phyloP scores from a whole-genome alignment of 345 rosid genomes.

The Acer yangbiense region DNA sequence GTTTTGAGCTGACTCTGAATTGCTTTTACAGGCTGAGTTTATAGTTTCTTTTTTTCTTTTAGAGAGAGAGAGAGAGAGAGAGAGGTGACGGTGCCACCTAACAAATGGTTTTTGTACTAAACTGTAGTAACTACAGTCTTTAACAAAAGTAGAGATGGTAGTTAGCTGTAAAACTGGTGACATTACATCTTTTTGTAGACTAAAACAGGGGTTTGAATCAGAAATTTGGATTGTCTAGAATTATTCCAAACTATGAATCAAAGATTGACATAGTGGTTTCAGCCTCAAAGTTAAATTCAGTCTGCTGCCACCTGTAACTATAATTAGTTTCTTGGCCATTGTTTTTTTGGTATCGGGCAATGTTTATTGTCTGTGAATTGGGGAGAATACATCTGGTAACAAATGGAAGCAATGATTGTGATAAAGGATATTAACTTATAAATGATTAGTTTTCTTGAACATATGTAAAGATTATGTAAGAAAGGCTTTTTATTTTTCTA shows the following conservation, averaged over 20 bases:
- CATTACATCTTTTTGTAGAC: not conserved
- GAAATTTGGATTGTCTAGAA: not conserved
- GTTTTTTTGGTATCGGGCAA: not conserved
- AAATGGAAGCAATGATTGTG: slow-evolving; percentile 1
- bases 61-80: too few species aligned
- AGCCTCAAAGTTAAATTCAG: not conserved
- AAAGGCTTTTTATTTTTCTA: not conserved
- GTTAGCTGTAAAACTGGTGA: not conserved
- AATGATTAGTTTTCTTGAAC: not conserved
- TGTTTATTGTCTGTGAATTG: not conserved
- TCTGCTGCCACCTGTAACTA: not conserved
- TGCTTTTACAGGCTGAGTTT: slow-evolving; percentile 7
- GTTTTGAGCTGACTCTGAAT: not conserved
- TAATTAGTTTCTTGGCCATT: not conserved
- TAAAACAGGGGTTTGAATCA: not conserved
- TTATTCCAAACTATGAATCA: not conserved
- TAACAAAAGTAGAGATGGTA: not conserved
- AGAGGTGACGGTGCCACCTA: too few species aligned
- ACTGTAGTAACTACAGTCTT: not conserved
- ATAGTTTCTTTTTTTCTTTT: not conserved
- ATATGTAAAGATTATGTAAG: not conserved
- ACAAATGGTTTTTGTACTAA: not conserved
- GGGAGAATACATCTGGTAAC: not conserved
- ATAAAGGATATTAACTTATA: not conserved
- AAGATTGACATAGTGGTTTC: not conserved